Conservation (phyloP, 495 filamentous ascomycete species). For the Glonium stellatum region DNA sequence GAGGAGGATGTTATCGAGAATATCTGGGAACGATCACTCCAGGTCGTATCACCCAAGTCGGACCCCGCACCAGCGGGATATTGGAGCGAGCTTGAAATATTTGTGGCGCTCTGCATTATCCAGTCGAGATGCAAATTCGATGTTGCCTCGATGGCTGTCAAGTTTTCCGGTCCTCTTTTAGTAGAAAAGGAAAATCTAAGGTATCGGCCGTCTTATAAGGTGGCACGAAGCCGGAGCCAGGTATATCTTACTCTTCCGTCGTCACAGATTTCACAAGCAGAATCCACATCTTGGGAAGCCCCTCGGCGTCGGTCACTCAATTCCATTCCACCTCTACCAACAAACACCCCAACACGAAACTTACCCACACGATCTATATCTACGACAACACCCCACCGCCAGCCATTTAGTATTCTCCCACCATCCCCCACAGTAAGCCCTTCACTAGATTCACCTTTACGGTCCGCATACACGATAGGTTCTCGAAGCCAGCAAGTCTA, state of each 20-base stretch:
- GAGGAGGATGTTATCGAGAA: neutral
- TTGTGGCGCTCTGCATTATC: neutral
- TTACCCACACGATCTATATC: no score
- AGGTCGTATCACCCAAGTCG: neutral
- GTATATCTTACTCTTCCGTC: neutral
- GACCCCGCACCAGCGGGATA: neutral
- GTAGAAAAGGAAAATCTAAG: neutral
- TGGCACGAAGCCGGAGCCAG: neutral
- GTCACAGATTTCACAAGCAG: no score
- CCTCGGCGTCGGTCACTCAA: no score
- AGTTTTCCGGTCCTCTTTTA: neutral
- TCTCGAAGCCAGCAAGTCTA: no score
- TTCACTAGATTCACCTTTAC: neutral
- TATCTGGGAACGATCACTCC: neutral
- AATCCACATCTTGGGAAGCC: no score
- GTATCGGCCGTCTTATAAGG: neutral
- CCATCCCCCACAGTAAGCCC: neutral
- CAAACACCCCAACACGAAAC: no score
- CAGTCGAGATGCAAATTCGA: neutral
- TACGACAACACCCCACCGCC: no score
- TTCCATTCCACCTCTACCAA: no score
- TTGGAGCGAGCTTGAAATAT: neutral
- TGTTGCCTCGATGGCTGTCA: neutral
- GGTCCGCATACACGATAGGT: no score
- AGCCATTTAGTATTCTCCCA: no score